A percentile compares a stretch with the other conserved stretches of the same genome.
phyloP scores from a whole-genome alignment of 1,284 basidiomycete species.

The Pseudozyma flocculosa region DNA sequence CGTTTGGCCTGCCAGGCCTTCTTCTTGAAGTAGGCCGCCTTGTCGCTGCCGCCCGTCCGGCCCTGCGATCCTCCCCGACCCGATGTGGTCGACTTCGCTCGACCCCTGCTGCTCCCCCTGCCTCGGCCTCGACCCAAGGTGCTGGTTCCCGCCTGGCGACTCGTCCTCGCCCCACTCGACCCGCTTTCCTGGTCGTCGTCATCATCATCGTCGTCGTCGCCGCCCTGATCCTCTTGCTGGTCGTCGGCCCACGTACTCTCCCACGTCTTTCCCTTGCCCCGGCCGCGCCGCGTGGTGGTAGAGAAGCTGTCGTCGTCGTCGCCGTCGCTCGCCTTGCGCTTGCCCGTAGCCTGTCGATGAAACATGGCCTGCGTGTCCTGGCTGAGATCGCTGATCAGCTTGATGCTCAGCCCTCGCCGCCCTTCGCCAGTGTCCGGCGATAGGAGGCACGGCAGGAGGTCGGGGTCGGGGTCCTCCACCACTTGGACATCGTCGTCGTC shows the following conservation, averaged over 20 bases:
- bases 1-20: too few relatives aligned
- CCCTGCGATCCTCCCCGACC: too few relatives aligned
- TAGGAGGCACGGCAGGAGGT: too few relatives aligned
- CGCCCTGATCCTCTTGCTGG: neutral
- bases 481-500: too few relatives aligned
- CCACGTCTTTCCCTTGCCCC: neutral
- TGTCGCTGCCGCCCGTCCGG: too few relatives aligned
- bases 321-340: neutral
- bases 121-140: too few relatives aligned
- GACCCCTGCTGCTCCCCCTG: too few relatives aligned
- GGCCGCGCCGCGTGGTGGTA: neutral
- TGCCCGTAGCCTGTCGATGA: neutral
- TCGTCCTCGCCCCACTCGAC: neutral
- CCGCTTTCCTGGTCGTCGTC: neutral
- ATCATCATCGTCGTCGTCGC: neutral
- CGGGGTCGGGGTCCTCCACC: too few relatives aligned
- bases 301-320: neutral
- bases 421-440: neutral
- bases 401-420: neutral
- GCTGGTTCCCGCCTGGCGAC: neutral
- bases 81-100: too few relatives aligned
- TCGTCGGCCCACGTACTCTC: neutral
- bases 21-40: too few relatives aligned
- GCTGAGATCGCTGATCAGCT: neutral
- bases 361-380: neutral